phyloP scores from a whole-genome alignment of 305 asterid genomes.

The Fraxinus paxiana region DNA sequence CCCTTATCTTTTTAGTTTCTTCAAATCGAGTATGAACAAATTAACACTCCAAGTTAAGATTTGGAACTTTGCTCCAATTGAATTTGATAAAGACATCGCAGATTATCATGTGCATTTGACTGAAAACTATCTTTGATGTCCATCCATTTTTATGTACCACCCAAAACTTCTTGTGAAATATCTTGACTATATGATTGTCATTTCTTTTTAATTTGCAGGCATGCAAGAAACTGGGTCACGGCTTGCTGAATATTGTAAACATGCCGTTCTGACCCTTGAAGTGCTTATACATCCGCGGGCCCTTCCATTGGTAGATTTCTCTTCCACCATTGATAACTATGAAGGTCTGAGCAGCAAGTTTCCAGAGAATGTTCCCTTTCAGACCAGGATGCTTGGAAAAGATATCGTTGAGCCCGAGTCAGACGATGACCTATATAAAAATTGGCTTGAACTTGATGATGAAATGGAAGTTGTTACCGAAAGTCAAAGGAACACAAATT shows the following conservation, averaged over 20 bases:
- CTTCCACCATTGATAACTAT: constrained; percentile 26
- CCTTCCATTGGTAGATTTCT: constrained; percentile 46
- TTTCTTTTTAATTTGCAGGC: constrained; percentile 40
- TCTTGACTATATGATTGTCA: neutral
- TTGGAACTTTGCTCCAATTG: neutral
- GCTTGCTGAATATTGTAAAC: constrained; percentile 48
- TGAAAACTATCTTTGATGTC: neutral
- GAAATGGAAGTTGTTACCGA: constrained; percentile 34
- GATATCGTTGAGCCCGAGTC: constrained; percentile 37
- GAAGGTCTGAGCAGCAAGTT: constrained; percentile 28
- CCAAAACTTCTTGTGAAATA: neutral
- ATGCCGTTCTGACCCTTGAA: constrained; percentile 25
- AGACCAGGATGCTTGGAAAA: constrained; percentile 20
- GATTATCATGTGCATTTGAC: neutral
- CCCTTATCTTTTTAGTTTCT: neutral
- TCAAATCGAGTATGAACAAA: neutral
- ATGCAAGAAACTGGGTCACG: constrained; percentile 50
- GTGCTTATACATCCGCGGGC: constrained; percentile 72
- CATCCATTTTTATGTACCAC: neutral
- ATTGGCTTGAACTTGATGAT: constrained; percentile 45
- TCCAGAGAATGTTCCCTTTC: constrained; percentile 27
- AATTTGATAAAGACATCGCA: neutral
- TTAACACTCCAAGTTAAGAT: neutral
- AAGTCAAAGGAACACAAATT: constrained; percentile 6
- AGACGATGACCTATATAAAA: constrained; percentile 51